Evolutionary conservation across 768 basidiomycete species (phyloP).

Genomic region (Tulasnella sp.): DNA sequence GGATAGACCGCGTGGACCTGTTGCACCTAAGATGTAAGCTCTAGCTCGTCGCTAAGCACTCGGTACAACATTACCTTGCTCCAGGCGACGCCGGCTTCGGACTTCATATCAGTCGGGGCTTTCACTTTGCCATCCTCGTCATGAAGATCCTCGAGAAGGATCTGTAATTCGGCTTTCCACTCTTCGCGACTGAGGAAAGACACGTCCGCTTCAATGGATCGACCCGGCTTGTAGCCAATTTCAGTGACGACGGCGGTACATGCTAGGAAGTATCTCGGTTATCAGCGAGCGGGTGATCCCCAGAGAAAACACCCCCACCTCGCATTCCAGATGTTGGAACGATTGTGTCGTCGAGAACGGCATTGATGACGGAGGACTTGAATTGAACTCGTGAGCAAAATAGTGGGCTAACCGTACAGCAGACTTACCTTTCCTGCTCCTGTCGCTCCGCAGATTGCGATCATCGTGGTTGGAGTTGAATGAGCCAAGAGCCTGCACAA

Average conservation of each 20-base stretch:
- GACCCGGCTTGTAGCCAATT: constrained; percentile 53
- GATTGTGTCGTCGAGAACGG: constrained; percentile 59
- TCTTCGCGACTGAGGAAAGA: constrained; percentile 55
- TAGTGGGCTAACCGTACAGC: constrained; percentile 42
- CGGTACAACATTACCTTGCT: constrained; percentile 45
- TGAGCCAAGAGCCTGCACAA: constrained; percentile 47
- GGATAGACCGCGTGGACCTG: constrained; percentile 65
- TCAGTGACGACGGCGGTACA: constrained; percentile 67
- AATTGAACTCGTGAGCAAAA: constrained; percentile 48
- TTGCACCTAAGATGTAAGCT: background rate
- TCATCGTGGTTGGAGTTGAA: constrained; percentile 54
- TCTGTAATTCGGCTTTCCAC: constrained; percentile 55
- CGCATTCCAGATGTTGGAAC: constrained; percentile 67
- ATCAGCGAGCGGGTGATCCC: background rate
- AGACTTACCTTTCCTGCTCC: background rate
- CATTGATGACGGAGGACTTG: constrained; percentile 57
- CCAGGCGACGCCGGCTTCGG: constrained; percentile 62
- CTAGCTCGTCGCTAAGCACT: background rate
- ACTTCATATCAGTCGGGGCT: constrained; percentile 52
- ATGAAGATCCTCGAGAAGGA: constrained; percentile 56
- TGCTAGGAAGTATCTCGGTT: constrained; percentile 40
- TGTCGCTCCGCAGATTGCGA: constrained; percentile 57
- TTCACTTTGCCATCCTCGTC: constrained; percentile 57
- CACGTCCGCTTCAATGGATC: constrained; percentile 57
- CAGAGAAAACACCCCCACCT: constrained; percentile 39